Conservation (phyloP, 495 filamentous ascomycete species). For the Usnea hakonensis region DNA sequence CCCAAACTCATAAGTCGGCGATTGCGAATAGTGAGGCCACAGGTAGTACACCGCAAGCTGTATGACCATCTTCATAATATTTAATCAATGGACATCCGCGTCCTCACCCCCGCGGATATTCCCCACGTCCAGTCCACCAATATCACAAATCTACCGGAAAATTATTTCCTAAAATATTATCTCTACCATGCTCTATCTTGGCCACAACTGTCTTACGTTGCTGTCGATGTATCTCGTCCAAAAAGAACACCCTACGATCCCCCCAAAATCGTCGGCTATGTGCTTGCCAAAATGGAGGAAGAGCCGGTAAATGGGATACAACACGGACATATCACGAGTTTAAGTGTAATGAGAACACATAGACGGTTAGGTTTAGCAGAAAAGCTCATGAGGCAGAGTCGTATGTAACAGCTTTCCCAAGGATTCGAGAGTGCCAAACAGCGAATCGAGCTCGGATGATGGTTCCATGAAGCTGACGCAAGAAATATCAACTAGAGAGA, state of each 20-base stretch:
- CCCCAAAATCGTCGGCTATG: conserved; percentile 97
- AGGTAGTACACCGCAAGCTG: not conserved
- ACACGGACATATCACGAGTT: conserved; percentile 92
- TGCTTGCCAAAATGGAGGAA: conserved; percentile 99
- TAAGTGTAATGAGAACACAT: conserved; percentile 96
- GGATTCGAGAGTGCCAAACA: not conserved
- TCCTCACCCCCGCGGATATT: conserved; percentile 68
- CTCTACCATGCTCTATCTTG: conserved; percentile 97
- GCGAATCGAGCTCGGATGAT: not conserved
- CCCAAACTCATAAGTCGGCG: too few species aligned
- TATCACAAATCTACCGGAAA: conserved; percentile 97
- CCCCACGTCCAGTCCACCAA: conserved; percentile 96
- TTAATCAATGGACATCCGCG: conserved; percentile 64
- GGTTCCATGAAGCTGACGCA: not conserved
- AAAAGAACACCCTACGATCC: conserved; percentile 69
- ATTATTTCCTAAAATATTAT: conserved; percentile 99
- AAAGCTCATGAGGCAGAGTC: conserved; percentile 91
- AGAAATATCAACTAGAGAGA: conserved; percentile 49
- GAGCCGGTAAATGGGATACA: conserved; percentile 84
- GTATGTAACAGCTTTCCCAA: conserved; percentile 47
- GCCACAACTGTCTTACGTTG: conserved; percentile 94
- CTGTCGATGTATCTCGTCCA: conserved; percentile 78
- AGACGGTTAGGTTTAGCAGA: conserved; percentile 84
- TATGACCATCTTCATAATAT: not conserved
- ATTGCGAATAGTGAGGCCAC: too few species aligned